These are phyloP conservation scores for Tolypocladium sp. DNA, from an alignment of 2,329 filamentous ascomycete species.

Conservation along the genomic window DNA sequence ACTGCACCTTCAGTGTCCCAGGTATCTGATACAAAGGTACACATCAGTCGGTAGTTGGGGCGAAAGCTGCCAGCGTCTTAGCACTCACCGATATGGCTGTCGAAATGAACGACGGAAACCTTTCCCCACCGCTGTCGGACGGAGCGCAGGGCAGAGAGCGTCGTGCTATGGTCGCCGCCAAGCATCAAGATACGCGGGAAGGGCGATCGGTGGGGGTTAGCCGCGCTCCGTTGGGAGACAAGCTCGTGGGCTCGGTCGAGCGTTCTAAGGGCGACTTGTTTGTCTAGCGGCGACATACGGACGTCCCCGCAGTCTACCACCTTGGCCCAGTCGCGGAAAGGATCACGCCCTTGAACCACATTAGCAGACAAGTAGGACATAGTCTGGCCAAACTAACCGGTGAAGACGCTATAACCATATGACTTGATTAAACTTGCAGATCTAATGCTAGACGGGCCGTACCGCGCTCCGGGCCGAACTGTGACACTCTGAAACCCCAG, in stretches of 20 bases:
- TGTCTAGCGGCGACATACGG: conserved; percentile 10
- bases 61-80: not conserved
- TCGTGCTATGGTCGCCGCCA: conserved; percentile 61
- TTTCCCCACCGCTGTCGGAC: conserved; percentile 49
- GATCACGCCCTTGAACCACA: too few species aligned
- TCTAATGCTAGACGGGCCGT: too few species aligned
- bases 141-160: conserved; percentile 56
- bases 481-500: too few species aligned
- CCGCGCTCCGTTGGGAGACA: conserved; percentile 7
- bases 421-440: too few species aligned
- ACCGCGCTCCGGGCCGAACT: too few species aligned
- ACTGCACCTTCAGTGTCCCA: too few species aligned
- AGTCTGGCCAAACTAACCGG: too few species aligned
- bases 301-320: conserved; percentile 73
- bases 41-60: too few species aligned
- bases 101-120: conserved; percentile 62
- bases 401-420: too few species aligned
- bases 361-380: too few species aligned
- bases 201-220: conserved; percentile 2
- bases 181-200: conserved; percentile 44
- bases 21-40: too few species aligned
- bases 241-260: conserved; percentile 10
- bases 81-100: conserved; percentile 38
- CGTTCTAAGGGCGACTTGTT: conserved; percentile 10
- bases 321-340: conserved; percentile 67